These are phyloP conservation scores for Colletotrichum sansevieriae DNA, from an alignment of 2,329 filamentous ascomycete genomes.

Conservation along the genomic window DNA sequence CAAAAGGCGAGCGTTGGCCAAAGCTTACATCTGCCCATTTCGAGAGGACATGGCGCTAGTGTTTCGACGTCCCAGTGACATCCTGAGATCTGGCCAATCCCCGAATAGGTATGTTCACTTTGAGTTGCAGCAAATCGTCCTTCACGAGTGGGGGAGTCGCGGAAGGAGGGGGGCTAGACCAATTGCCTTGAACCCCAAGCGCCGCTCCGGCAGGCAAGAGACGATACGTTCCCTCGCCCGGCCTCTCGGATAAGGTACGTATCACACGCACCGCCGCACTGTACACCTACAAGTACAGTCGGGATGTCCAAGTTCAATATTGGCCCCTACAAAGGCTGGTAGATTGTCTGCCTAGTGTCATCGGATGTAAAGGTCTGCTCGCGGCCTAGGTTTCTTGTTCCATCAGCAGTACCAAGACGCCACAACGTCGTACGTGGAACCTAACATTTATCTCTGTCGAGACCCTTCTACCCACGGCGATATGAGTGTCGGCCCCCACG, in stretches of 20 bases:
- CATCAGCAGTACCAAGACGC: constrained; percentile 23
- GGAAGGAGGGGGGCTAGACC: constrained; percentile 18
- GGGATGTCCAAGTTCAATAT: constrained; percentile 25
- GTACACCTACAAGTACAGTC: not conserved
- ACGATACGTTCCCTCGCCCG: constrained; percentile 24
- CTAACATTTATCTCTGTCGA: constrained; percentile 31
- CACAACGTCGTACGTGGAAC: constrained; percentile 29
- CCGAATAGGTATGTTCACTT: constrained; percentile 26
- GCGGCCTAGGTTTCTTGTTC: constrained; percentile 22
- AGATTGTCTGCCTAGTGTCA: constrained; percentile 35
- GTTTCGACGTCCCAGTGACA: constrained; percentile 39
- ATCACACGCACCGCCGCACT: constrained; percentile 7
- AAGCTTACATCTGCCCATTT: constrained; percentile 39
- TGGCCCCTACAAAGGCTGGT: constrained; percentile 25
- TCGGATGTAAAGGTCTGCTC: constrained; percentile 32
- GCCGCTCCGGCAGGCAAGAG: constrained; percentile 34
- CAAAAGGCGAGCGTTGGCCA: constrained; percentile 33
- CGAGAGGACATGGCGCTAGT: constrained; percentile 34
- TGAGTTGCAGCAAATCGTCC: constrained; percentile 39
- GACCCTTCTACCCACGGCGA: constrained; percentile 16
- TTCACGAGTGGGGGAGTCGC: constrained; percentile 8
- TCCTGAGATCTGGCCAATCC: constrained; percentile 37
- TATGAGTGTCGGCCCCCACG: not conserved
- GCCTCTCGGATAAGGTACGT: constrained; percentile 20
- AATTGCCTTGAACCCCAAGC: constrained; percentile 31